Conservation (phyloP, 75 land plant species). For the Cunninghamia lanceolata region DNA sequence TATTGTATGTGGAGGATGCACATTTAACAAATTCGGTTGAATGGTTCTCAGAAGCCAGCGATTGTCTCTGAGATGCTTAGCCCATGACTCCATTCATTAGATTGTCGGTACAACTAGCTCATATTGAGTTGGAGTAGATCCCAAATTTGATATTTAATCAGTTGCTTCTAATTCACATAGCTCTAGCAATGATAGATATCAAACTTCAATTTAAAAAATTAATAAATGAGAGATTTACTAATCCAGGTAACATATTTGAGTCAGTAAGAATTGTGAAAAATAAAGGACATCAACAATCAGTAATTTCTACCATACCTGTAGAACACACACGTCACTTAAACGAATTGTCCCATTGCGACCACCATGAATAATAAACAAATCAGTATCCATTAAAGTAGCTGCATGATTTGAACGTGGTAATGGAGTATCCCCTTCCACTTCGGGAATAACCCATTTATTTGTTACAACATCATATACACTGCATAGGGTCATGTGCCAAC, state of each 20-base stretch:
- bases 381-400: conserved; percentile 22
- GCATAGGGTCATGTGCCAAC: conserved; percentile 7
- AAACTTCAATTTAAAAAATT: background rate
- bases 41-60: background rate
- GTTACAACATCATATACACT: conserved; percentile 26
- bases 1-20: background rate
- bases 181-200: background rate
- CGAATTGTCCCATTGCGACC: conserved; percentile 46
- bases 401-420: conserved; percentile 53
- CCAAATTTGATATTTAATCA: background rate
- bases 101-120: background rate
- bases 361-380: conserved; percentile 33
- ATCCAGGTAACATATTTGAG: background rate
- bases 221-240: background rate
- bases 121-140: background rate
- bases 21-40: background rate
- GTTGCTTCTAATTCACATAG: background rate
- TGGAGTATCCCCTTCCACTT: conserved; percentile 29
- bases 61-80: background rate
- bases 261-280: background rate
- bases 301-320: conserved; percentile 22
- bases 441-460: conserved; percentile 29
- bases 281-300: background rate
- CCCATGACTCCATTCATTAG: background rate
- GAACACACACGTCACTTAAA: conserved; percentile 24